Percentiles rank a stretch among this genome's conserved stretches.
Evolutionary conservation across 108 stramenopile species (phyloP).

Genomic region (Nitzschia sp.): DNA sequence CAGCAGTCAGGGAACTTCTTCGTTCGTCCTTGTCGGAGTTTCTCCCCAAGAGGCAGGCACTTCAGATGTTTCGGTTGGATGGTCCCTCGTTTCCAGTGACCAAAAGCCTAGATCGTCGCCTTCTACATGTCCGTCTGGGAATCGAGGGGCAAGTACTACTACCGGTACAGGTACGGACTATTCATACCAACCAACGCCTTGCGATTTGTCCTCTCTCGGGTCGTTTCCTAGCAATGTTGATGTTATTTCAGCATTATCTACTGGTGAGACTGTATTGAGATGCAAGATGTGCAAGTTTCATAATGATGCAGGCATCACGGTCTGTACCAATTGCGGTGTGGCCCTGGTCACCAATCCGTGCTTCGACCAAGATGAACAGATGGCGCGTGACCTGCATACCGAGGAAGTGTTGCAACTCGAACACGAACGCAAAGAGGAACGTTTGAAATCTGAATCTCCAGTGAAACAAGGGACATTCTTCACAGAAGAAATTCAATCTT

Average conservation of each 20-base stretch:
- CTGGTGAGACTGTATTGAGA: neutral
- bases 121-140: too few species aligned
- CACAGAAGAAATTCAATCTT: neutral
- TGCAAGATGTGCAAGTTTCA: neutral
- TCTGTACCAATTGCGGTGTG: neutral
- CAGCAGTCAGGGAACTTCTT: too few species aligned
- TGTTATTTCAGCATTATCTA: neutral
- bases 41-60: too few species aligned
- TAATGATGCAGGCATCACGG: neutral
- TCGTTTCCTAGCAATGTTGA: neutral
- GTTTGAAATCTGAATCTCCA: neutral
- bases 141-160: too few species aligned
- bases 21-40: too few species aligned
- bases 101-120: too few species aligned
- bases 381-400: neutral
- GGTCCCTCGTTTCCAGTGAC: too few species aligned
- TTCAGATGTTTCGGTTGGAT: too few species aligned
- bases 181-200: too few species aligned
- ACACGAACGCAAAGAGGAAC: neutral
- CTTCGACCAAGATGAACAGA: neutral
- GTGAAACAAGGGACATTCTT: neutral
- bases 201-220: too few species aligned
- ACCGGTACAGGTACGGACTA: too few species aligned
- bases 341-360: neutral
- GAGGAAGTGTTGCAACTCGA: neutral